Base-by-base conservation (phyloP, 352 stramenopile genomes). In the Phytophthora pinifolia region DNA sequence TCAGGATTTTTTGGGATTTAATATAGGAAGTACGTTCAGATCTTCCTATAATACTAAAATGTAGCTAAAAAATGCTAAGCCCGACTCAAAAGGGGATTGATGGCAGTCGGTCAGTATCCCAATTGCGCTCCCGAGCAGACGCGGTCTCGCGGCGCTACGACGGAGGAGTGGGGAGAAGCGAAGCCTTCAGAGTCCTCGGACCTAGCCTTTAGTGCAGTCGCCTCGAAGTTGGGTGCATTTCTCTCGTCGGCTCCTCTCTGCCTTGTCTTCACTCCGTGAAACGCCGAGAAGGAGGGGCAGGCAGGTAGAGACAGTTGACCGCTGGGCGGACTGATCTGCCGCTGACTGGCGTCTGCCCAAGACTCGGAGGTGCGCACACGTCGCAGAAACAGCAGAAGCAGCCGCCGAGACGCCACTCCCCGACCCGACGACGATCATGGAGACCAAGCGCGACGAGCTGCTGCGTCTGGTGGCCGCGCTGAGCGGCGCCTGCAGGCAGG, bases 381-480 rank as follows among this genome's bases (percentile, higher is more conserved):
- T 50, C 31, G 38, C 41, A 46, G 22, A 57, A 32, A 46, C 46
- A 25, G 33, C 37, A 4, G 37, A 27, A 29, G 18, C 37, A 32
- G 22, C 22, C 22, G 22, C 17, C 14, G 13, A 33, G 10, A 9
- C 7, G 9, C 25, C 44, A 54, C 37, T 64, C 34, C 18, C n/a
- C 14, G 20, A 51, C 29, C 17, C 33, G 37, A 53, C 46, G 15
- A 53, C 22, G 6, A 27, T 27, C 36, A 70, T 69, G 64, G 31
- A 54, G n/a, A 37, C 35, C 10, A 65, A 59, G 62, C 59, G 54
- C 15, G 48, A 75, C 30, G 72, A 81, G 37, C 46, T 85, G 30
- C 33, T 62, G 36, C 67, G 54, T n/a, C 67, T 89, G 14, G 76
- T 91, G 51, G 67, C 62, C 15, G 68, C 74, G 32, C 71, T 91